Evolutionary conservation across 2,329 filamentous ascomycete species (phyloP).

Genomic region (Hypomyces rosellus): DNA sequence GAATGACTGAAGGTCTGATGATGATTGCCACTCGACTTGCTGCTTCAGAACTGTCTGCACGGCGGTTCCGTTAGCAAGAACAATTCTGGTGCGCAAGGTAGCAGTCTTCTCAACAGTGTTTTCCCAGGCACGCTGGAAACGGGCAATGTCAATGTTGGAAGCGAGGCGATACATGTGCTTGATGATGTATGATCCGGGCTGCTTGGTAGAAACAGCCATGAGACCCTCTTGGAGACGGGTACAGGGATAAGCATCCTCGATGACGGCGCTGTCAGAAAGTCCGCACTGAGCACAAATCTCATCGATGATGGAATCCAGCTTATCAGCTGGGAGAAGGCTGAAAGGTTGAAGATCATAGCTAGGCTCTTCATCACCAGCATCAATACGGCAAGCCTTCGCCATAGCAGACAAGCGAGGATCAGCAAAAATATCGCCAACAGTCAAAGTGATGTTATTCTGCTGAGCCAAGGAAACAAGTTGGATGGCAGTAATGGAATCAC

Average conservation of each 20-base stretch:
- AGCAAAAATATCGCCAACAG: constrained; percentile 11
- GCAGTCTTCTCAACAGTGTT: constrained; percentile 7
- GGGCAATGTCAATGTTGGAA: constrained; percentile 13
- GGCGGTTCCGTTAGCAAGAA: neutral
- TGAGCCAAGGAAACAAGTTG: constrained; percentile 12
- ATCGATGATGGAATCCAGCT: no score
- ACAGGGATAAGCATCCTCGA: constrained; percentile 18
- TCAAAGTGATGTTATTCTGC: constrained; percentile 7
- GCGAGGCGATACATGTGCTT: constrained; percentile 20
- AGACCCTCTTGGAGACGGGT: constrained; percentile 17
- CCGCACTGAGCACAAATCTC: neutral
- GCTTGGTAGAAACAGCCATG: constrained; percentile 24
- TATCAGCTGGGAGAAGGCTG: constrained; percentile 3
- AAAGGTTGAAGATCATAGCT: neutral
- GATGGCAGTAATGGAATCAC: constrained; percentile 14
- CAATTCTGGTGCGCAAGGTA: constrained; percentile 9
- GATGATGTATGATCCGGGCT: constrained; percentile 28
- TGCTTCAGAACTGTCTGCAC: neutral
- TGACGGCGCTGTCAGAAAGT: neutral
- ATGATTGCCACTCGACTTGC: neutral
- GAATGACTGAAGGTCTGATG: neutral
- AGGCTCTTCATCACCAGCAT: neutral
- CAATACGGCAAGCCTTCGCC: neutral
- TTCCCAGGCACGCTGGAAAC: constrained; percentile 24
- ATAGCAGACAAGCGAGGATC: constrained; percentile 8